A percentile compares a stretch with the other conserved stretches of the same genome.
These are phyloP conservation scores for Fomes fomentarius DNA, from an alignment of 1,284 basidiomycete species.

Conservation along the genomic window DNA sequence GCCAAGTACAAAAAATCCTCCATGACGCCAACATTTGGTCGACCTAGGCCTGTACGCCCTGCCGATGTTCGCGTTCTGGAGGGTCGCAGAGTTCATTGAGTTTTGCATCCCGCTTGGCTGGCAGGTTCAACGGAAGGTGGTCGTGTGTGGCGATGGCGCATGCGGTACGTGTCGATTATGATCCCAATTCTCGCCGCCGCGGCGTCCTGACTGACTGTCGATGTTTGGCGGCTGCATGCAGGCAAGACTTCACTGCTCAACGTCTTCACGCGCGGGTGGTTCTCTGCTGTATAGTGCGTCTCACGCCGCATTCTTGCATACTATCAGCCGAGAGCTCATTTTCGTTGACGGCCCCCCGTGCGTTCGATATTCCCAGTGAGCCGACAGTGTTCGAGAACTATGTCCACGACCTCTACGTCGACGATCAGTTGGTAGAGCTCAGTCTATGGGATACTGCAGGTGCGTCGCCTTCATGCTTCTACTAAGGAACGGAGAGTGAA, in stretches of 20 bases:
- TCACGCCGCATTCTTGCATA: not conserved
- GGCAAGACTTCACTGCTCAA: conserved; percentile 84
- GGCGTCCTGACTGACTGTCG: conserved; percentile 3
- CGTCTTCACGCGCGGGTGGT: conserved; percentile 86
- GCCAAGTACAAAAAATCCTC: conserved; percentile 32
- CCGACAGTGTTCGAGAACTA: conserved; percentile 95
- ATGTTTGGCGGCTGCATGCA: conserved; percentile 30
- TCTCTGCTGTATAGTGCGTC: conserved; percentile 85
- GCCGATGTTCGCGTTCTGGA: not conserved
- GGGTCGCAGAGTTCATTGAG: not conserved
- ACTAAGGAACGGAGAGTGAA: conserved; percentile 11
- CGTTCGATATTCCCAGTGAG: conserved; percentile 53
- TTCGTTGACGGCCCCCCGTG: not conserved
- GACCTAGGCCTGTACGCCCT: conserved; percentile 21
- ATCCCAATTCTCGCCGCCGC: no score
- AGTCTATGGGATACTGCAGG: conserved; percentile 98
- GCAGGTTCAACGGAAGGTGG: conserved; percentile 71
- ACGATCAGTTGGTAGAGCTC: conserved; percentile 85
- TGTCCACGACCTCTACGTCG: conserved; percentile 83
- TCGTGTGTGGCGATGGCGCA: conserved; percentile 92
- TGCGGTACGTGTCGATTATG: conserved; percentile 63
- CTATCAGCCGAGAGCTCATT: not conserved
- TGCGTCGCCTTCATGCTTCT: conserved; percentile 39
- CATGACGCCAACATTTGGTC: conserved; percentile 33
- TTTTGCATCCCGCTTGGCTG: not conserved